phyloP scores from a whole-genome alignment of 768 basidiomycete species.

The Suillus subalutaceus region DNA sequence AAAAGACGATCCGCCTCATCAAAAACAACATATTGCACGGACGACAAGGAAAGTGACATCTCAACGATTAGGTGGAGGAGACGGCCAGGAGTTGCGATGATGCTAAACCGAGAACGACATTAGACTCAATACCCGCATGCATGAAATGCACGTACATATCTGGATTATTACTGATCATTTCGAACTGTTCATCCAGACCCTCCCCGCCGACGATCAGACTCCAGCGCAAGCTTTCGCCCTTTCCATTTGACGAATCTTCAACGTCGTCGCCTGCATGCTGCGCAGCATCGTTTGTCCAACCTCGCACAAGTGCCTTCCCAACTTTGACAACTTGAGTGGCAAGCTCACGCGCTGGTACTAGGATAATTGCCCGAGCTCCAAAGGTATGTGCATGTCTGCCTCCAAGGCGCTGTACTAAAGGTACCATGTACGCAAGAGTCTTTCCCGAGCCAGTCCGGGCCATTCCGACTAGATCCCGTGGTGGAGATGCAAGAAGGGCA shows the following conservation, averaged over 20 bases:
- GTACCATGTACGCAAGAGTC: slow-evolving; percentile 94
- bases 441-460: slow-evolving; percentile 98
- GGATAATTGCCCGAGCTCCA: slow-evolving; percentile 84
- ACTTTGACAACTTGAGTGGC: slow-evolving; percentile 93
- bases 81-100: slow-evolving; percentile 97
- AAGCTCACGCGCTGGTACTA: slow-evolving; percentile 92
- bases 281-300: slow-evolving; percentile 64
- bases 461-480: slow-evolving; percentile 96
- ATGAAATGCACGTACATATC: slow-evolving; percentile 73
- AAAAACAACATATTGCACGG: slow-evolving; percentile 89
- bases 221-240: slow-evolving; percentile 77
- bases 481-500: slow-evolving; percentile 77
- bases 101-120: slow-evolving; percentile 47
- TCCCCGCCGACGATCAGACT: slow-evolving; percentile 96
- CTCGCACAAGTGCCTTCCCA: slow-evolving; percentile 90
- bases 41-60: slow-evolving; percentile 91
- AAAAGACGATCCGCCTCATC: slow-evolving; percentile 99
- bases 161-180: slow-evolving; percentile 91
- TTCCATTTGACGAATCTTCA: slow-evolving; percentile 47
- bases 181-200: slow-evolving; percentile 93
- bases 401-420: slow-evolving; percentile 83
- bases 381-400: slow-evolving; percentile 79
- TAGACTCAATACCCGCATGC: slow-evolving; percentile 10
- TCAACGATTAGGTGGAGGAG: slow-evolving; percentile 95
- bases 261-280: slow-evolving; percentile 70